These are phyloP conservation scores for Heliosperma pusillum DNA, from an alignment of 148 eudicot species.

Conservation along the genomic window DNA sequence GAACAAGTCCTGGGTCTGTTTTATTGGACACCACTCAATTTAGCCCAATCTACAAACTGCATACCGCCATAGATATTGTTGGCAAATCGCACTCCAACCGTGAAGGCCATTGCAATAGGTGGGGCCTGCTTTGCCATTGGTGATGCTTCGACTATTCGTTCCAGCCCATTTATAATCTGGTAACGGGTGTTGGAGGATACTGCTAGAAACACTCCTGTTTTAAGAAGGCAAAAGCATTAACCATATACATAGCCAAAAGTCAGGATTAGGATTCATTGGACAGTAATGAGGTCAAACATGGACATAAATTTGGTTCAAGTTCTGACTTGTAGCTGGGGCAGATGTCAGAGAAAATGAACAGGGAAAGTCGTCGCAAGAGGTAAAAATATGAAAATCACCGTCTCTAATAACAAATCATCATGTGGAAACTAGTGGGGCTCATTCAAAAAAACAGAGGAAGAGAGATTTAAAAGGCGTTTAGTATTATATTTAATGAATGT, in stretches of 20 bases:
- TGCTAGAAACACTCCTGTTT: conserved; percentile 75
- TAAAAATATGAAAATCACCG: not conserved
- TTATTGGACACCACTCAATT: conserved; percentile 54
- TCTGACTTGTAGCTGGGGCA: not conserved
- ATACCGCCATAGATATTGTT: conserved; percentile 64
- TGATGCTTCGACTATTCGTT: conserved; percentile 61
- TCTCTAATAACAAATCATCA: too few relatives aligned
- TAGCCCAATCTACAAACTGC: conserved; percentile 74
- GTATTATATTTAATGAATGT: too few relatives aligned
- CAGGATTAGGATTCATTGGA: not conserved
- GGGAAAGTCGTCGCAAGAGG: not conserved
- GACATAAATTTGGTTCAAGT: not conserved
- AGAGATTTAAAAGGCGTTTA: too few relatives aligned
- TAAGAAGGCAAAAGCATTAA: not conserved
- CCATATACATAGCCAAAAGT: not conserved
- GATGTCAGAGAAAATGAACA: not conserved
- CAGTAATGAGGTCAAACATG: not conserved
- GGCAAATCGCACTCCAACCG: conserved; percentile 61
- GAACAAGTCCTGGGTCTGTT: not conserved
- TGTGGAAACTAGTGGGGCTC: too few relatives aligned
- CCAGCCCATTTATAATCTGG: conserved; percentile 74
- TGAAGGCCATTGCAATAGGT: conserved; percentile 58
- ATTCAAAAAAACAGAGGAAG: too few relatives aligned
- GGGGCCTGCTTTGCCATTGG: conserved; percentile 52
- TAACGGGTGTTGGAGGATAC: conserved; percentile 87